Evolutionary conservation across 176 grass and related monocot species (phyloP).

Genomic region (Otatea glauca): DNA sequence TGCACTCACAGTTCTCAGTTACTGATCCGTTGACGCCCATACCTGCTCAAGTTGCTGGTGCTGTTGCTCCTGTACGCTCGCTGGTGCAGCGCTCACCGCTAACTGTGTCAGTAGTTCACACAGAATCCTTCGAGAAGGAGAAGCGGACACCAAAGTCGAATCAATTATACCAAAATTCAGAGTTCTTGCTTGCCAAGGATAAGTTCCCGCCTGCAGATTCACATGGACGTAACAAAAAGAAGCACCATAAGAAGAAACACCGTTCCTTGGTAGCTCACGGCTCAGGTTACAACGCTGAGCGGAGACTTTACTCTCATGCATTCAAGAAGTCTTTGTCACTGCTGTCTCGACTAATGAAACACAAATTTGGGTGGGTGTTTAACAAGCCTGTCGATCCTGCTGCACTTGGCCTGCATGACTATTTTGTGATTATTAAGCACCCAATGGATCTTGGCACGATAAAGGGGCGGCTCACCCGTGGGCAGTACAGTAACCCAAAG

Average conservation of each 20-base stretch:
- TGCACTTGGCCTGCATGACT: constrained; percentile 82
- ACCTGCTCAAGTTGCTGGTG: neutral
- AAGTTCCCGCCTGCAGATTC: constrained; percentile 64
- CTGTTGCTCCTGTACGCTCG: constrained; percentile 20
- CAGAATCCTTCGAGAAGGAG: constrained; percentile 78
- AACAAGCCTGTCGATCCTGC: constrained; percentile 82
- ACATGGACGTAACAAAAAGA: constrained; percentile 67
- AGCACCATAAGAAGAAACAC: constrained; percentile 67
- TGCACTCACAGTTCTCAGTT: constrained; percentile 59
- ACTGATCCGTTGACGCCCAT: constrained; percentile 46
- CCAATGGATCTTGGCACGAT: constrained; percentile 98
- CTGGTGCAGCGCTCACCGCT: constrained; percentile 39
- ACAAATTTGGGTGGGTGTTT: constrained; percentile 91
- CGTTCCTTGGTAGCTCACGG: constrained; percentile 42
- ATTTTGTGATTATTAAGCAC: constrained; percentile 73
- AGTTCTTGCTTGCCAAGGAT: constrained; percentile 91
- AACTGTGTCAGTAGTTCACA: constrained; percentile 56
- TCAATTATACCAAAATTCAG: constrained; percentile 72
- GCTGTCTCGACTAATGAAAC: constrained; percentile 82
- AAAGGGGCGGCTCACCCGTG: constrained; percentile 61
- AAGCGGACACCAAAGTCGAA: constrained; percentile 87
- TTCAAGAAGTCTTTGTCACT: constrained; percentile 77
- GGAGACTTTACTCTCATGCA: constrained; percentile 60
- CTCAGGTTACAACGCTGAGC: constrained; percentile 41
- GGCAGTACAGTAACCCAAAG: constrained; percentile 77